Evolutionary conservation across 2,329 filamentous ascomycete species (phyloP).

Genomic region (Cladophialophora exuberans): DNA sequence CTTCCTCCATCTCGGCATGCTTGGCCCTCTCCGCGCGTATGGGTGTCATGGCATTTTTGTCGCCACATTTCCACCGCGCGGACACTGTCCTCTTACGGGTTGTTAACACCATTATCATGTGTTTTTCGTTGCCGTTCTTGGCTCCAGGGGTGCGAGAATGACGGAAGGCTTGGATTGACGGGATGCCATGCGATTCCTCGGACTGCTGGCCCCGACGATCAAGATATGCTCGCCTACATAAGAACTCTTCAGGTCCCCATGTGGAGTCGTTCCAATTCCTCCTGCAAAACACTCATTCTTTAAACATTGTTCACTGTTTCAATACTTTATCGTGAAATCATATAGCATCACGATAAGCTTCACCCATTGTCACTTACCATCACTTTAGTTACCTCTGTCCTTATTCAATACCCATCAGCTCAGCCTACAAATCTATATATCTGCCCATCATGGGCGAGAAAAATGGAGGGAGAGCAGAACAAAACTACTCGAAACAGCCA

Average conservation of each 20-base stretch:
- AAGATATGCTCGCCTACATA: slow-evolving; percentile 8
- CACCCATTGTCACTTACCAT: background rate
- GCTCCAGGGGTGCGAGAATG: slow-evolving; percentile 4
- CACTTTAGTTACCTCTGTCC: background rate
- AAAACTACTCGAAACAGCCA: slow-evolving; percentile 39
- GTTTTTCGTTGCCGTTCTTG: slow-evolving; percentile 6
- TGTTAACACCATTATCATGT: background rate
- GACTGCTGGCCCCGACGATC: background rate
- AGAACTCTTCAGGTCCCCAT: background rate
- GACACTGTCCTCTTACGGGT: background rate
- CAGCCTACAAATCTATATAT: background rate
- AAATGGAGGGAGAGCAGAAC: slow-evolving; percentile 24
- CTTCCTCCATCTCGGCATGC: slow-evolving; percentile 14
- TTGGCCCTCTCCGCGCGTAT: slow-evolving; percentile 13
- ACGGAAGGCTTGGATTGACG: slow-evolving; percentile 4
- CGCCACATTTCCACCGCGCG: slow-evolving; percentile 14
- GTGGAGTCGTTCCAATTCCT: background rate
- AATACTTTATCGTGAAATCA: too few relatives aligned
- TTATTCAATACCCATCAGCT: background rate
- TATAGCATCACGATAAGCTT: too few relatives aligned
- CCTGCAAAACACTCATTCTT: background rate
- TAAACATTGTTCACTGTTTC: too few relatives aligned
- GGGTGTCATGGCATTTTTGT: slow-evolving; percentile 1
- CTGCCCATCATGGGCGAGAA: slow-evolving; percentile 29
- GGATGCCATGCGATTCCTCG: background rate